A percentile compares a stretch with the other conserved stretches of the same genome.
Conservation (phyloP, 768 basidiomycete species). For the Exidia glandulosa region DNA sequence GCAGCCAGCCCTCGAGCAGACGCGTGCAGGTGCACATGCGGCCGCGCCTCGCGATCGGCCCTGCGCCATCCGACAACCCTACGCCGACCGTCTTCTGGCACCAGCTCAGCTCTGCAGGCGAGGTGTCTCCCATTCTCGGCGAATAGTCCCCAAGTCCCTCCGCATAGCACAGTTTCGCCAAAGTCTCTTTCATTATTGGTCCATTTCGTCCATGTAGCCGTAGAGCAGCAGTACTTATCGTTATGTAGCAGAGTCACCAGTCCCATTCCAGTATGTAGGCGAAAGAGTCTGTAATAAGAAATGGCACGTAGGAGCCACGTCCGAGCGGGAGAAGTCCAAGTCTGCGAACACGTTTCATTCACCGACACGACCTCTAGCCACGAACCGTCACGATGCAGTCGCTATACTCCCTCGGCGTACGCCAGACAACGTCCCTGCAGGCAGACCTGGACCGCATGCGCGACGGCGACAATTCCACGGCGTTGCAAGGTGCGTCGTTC, state of each 20-base stretch:
- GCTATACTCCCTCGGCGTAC: conserved; percentile 83
- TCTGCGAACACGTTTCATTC: not conserved
- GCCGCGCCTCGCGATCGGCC: not conserved
- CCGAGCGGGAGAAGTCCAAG: too few species aligned
- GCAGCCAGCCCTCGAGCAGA: not conserved
- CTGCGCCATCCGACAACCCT: not conserved
- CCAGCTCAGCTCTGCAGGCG: not conserved
- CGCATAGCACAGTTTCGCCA: too few species aligned
- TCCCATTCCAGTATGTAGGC: too few species aligned
- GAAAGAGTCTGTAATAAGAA: too few species aligned
- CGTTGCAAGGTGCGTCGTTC: conserved; percentile 64
- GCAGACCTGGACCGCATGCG: conserved; percentile 77
- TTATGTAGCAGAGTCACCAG: too few species aligned
- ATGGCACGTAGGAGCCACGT: too few species aligned
- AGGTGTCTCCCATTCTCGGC: not conserved
- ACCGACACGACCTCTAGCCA: not conserved
- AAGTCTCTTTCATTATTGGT: too few species aligned
- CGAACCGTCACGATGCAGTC: conserved; percentile 63
- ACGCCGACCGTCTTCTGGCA: not conserved
- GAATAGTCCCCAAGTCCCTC: too few species aligned
- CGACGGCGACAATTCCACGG: conserved; percentile 68
- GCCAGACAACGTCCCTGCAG: conserved; percentile 82
- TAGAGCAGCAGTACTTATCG: too few species aligned
- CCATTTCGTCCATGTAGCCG: too few species aligned
- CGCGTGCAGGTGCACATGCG: not conserved